Evolutionary conservation across 169 alveolate genomes (phyloP), one percentile per base, ranked within the genome.

Genomic region (Cryptosporidium sp.): DNA sequence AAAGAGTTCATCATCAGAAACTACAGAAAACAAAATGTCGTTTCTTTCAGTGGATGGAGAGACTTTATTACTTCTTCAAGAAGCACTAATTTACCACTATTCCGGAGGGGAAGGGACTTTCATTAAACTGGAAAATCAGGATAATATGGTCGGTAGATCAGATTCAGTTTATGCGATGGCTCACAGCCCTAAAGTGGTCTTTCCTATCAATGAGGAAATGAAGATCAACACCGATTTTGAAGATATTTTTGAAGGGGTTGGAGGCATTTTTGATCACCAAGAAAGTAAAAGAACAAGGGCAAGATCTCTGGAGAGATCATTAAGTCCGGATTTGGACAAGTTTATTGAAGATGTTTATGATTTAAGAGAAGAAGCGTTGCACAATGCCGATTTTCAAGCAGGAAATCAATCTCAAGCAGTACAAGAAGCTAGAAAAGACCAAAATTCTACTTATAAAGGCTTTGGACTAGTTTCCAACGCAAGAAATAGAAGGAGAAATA

Each of bases 221-320:
- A 16, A 48, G 5, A 8, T 16, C 2, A 16, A 12, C 14, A 14
- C 0, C 1, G 55, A 48, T n/a, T 0, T 8, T 52, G 89, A 80
- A 50, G 89, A 80, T 50, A 80, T 80, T 9, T 80, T 80, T 14
- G 59, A 39, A 21, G 80, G 65, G 1, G 74, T 80, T 48, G 89
- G 85, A 9, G 51, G 50, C 3, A 51, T 62, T 39, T n/a, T 51
- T 58, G 71, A 70, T 23, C 26, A 31, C 33, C 8, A 67, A 26
- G 31, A 80, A 8, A n/a, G 21, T n/a, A 45, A 51, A 6, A 37
- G 58, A 9, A n/a, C 37, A 31, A 39, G 89, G 16, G 14, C 37
- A 1, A 80, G 89, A 16, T 80, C 89, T 41, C 23, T 80, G 23
- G 89, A 80, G 23, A 80, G 89, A 59, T 80, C 70, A 6, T n/a